phyloP scores from a whole-genome alignment of 257 asterid genomes.

The Solanum corneliomulleri region DNA sequence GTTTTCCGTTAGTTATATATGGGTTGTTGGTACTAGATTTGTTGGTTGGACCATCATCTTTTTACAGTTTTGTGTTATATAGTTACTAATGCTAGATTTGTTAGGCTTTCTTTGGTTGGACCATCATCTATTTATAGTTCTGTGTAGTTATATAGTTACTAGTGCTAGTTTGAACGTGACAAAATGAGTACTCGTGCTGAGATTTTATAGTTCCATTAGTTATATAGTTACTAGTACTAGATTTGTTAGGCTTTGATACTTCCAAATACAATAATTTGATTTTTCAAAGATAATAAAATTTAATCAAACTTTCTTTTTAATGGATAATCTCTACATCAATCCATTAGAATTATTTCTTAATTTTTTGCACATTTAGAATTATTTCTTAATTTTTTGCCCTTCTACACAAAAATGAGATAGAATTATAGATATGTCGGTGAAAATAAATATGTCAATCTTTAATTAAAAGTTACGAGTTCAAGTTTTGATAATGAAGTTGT shows the following conservation, averaged over 20 bases:
- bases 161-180: too few relatives aligned
- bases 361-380: neutral
- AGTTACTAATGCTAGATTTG: too few relatives aligned
- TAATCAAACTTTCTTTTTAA: neutral
- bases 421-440: neutral
- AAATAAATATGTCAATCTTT: too few relatives aligned
- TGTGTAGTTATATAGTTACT: too few relatives aligned
- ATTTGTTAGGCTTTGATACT: neutral
- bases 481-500: neutral
- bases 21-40: neutral
- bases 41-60: neutral
- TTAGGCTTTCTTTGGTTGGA: too few relatives aligned
- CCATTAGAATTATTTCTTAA: neutral
- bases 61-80: too few relatives aligned
- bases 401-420: neutral
- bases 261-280: neutral
- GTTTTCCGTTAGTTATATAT: too few relatives aligned
- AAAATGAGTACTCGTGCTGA: too few relatives aligned
- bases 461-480: neutral
- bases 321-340: neutral
- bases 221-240: too few relatives aligned
- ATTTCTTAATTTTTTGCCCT: neutral
- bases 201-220: too few relatives aligned
- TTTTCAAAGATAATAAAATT: neutral
- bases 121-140: too few relatives aligned